Evolutionary conservation across 768 basidiomycete genomes (phyloP).

Genomic region (Lactarius psammicola): DNA sequence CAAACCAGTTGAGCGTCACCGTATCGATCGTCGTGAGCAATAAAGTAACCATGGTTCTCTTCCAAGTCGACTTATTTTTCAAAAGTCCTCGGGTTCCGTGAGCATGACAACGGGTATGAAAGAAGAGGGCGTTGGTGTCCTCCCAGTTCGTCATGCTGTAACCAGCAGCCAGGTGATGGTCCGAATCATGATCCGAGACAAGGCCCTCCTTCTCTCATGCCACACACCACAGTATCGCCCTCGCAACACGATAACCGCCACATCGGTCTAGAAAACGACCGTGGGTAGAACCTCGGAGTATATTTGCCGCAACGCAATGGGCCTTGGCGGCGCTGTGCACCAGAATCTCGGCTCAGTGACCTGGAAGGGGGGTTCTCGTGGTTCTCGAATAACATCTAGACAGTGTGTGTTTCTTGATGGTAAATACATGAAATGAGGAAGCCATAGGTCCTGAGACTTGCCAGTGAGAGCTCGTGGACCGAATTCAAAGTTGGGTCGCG

Average conservation of each 20-base stretch:
- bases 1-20: not conserved
- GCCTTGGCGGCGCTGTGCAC: not conserved
- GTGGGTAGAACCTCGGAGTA: not conserved
- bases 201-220: not conserved
- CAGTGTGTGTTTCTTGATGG: too few relatives aligned
- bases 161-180: not conserved
- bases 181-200: not conserved
- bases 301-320: not conserved
- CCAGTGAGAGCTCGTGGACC: too few relatives aligned
- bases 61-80: not conserved
- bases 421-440: too few relatives aligned
- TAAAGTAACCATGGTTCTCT: not conserved
- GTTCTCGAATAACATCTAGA: not conserved
- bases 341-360: not conserved
- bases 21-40: not conserved
- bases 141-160: not conserved
- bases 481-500: not conserved
- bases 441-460: too few relatives aligned
- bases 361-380: not conserved
- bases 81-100: not conserved
- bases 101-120: not conserved
- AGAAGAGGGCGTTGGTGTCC: not conserved
- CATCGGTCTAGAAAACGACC: not conserved
- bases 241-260: not conserved
- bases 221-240: not conserved